Conservation (phyloP, 768 basidiomycete species). For the Boletus bicolor region DNA sequence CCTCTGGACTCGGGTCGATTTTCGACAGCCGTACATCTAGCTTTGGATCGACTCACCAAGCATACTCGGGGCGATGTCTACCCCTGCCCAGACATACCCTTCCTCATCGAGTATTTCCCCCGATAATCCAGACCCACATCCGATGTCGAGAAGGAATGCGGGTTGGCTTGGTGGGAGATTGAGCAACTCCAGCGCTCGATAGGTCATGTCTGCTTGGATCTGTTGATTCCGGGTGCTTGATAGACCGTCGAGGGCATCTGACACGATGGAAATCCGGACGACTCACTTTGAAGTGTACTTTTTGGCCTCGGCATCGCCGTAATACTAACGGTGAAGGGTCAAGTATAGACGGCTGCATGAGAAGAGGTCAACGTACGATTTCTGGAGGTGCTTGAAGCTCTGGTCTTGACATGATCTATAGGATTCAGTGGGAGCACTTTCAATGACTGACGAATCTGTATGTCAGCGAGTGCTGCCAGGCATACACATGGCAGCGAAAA, state of each 20-base stretch:
- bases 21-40: not conserved
- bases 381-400: conserved; percentile 88
- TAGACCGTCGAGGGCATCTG: conserved; percentile 10
- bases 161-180: conserved; percentile 77
- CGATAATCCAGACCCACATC: conserved; percentile 94
- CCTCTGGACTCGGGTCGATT: conserved; percentile 53
- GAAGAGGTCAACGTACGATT: conserved; percentile 53
- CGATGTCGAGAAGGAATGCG: conserved; percentile 89
- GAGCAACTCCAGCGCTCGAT: conserved; percentile 88
- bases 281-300: conserved; percentile 95
- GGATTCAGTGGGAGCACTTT: not conserved
- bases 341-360: not conserved
- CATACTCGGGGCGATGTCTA: conserved; percentile 97
- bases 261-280: not conserved
- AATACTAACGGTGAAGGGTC: conserved; percentile 59
- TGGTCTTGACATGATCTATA: conserved; percentile 69
- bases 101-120: conserved; percentile 96
- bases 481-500: not conserved
- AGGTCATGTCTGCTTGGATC: conserved; percentile 97
- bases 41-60: conserved; percentile 56
- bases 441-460: not conserved
- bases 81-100: conserved; percentile 89
- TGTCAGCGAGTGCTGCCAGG: not conserved
- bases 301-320: conserved; percentile 91
- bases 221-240: conserved; percentile 89